Evolutionary conservation across 257 asterid genomes (phyloP).

Genomic region (Solanum sitiens): DNA sequence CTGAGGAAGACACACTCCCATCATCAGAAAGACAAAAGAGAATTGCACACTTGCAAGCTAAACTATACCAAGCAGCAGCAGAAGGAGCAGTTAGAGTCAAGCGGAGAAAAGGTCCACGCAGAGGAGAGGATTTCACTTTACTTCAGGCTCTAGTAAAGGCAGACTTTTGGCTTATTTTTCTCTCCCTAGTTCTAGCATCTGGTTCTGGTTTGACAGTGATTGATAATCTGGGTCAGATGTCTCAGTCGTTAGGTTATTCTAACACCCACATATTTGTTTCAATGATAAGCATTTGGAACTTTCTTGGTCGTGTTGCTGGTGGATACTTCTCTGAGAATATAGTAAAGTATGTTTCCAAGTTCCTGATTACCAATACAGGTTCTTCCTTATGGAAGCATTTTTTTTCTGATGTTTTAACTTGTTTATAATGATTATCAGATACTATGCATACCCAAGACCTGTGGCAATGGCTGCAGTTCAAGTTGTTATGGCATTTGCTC

Average conservation of each 20-base stretch:
- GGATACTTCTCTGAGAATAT: constrained; percentile 35
- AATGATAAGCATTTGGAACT: constrained; percentile 35
- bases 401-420: background rate
- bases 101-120: constrained; percentile 25
- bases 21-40: constrained; percentile 21
- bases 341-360: constrained; percentile 9
- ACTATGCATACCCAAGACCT: constrained; percentile 36
- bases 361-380: background rate
- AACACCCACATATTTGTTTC: constrained; percentile 29
- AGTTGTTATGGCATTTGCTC: constrained; percentile 25
- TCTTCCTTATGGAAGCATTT: background rate
- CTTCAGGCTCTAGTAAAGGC: constrained; percentile 31
- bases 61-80: constrained; percentile 33
- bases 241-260: constrained; percentile 24
- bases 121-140: constrained; percentile 34
- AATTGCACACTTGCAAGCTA: constrained; percentile 32
- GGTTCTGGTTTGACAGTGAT: constrained; percentile 35
- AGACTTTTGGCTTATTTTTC: constrained; percentile 30
- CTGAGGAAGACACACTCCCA: constrained; percentile 23
- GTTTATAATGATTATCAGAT: constrained; percentile 4
- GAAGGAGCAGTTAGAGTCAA: constrained; percentile 31
- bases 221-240: constrained; percentile 31
- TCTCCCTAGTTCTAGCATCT: constrained; percentile 26
- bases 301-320: constrained; percentile 35
- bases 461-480: constrained; percentile 40